These are phyloP conservation scores for Penicillium fuscoglaucum DNA, from an alignment of 2,329 filamentous ascomycete genomes.

Conservation along the genomic window DNA sequence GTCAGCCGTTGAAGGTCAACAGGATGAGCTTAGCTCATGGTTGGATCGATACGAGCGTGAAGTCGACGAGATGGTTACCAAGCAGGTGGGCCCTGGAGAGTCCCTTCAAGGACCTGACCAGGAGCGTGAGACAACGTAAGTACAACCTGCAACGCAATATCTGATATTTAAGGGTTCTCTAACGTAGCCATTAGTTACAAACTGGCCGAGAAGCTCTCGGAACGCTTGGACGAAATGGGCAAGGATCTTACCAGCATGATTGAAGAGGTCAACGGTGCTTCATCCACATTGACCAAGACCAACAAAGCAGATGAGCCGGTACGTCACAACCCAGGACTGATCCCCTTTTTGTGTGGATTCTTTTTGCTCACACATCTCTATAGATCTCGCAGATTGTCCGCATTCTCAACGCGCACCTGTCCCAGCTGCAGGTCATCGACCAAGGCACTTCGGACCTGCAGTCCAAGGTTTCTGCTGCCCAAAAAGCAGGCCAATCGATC, in stretches of 20 bases:
- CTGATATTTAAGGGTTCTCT: slow-evolving; percentile 10
- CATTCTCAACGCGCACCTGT: slow-evolving; percentile 89
- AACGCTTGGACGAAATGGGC: slow-evolving; percentile 89
- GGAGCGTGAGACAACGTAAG: slow-evolving; percentile 86
- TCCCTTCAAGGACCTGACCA: slow-evolving; percentile 85
- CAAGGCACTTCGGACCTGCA: slow-evolving; percentile 77
- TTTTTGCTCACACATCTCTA: slow-evolving; percentile 14
- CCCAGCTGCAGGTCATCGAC: slow-evolving; percentile 91
- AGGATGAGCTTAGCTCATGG: slow-evolving; percentile 85
- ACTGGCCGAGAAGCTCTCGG: slow-evolving; percentile 87
- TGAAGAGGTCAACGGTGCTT: slow-evolving; percentile 93
- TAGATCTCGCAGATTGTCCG: slow-evolving; percentile 93
- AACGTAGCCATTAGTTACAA: slow-evolving; percentile 62
- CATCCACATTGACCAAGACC: slow-evolving; percentile 83
- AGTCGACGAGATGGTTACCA: slow-evolving; percentile 82
- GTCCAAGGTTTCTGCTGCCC: slow-evolving; percentile 76
- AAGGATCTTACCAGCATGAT: slow-evolving; percentile 94
- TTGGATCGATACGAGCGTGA: slow-evolving; percentile 89
- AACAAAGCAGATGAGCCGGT: slow-evolving; percentile 85
- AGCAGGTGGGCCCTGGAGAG: slow-evolving; percentile 73
- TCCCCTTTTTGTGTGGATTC: slow-evolving; percentile 17
- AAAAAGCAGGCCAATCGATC: slow-evolving; percentile 69
- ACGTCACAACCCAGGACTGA: slow-evolving; percentile 42
- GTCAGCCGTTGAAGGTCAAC: slow-evolving; percentile 83
- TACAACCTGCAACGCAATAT: slow-evolving; percentile 18